Base-by-base conservation (phyloP, 192 early-diverging fungal genomes). In the Gryganskiella cystojenkinii region DNA sequence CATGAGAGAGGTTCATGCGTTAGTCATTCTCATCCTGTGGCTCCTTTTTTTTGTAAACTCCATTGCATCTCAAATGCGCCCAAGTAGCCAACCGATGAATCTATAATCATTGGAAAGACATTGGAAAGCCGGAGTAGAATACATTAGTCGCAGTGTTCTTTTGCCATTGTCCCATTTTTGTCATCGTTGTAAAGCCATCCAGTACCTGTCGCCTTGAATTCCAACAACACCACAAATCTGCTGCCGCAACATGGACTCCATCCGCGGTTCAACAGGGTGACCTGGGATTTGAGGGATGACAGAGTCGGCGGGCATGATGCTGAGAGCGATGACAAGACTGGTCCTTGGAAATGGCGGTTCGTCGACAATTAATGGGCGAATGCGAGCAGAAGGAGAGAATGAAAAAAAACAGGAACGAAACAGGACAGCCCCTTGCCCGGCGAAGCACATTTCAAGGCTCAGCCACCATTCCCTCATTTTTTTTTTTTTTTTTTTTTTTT, bases 241-340 rank as follows among this genome's bases (percentile, higher is more conserved):
- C 43, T 78, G 53, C 0, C 61, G 65, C 14, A 78, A 61, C 55
- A 78, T 64, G 33, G 20, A 30, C 55, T 78, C 66, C 37, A 34
- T 69, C 28, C 56, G 31, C 20, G 30, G 55, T 30, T 78, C 66
- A 22, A 78, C 49, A 33, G 65, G 66, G 19, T 64, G n/a, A 8
- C 74, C 74, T 46, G 74, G 74, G 31, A 78, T 78, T 60, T 57
- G 47, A 1, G 74, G 74, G 28, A 78, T 78, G 25, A 78, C 28
- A 4, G 74, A 78, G 47, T 78, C 74, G n/a, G 74, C 74, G 2
- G 74, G 74, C 74, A 78, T 78, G n/a, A 15, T 67, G 44, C 24
- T 45, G 22, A 35, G 35, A 43, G 11, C n/a, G n/a, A n/a, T n/a
- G n/a, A n/a, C n/a, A n/a, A n/a, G n/a, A n/a, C n/a, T n/a, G n/a